phyloP scores from a whole-genome alignment of 169 alveolate genomes.

The Miamiensis avidus region DNA sequence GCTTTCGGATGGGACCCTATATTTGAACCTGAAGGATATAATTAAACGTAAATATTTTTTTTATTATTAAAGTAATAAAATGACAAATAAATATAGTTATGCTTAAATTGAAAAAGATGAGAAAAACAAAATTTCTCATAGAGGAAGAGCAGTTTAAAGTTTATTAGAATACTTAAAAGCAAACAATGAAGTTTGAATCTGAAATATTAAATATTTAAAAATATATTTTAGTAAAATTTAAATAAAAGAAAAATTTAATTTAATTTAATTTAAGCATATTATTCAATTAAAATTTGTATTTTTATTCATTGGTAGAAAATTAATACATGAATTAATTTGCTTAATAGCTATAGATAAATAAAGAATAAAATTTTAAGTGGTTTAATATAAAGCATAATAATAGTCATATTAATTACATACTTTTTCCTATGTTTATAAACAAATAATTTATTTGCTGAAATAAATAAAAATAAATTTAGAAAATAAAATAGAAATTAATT shows the following conservation, averaged over 20 bases:
- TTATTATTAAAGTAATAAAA: neutral
- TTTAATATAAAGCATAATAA: too few relatives aligned
- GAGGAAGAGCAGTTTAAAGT: slow-evolving; percentile 80
- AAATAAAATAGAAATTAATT: too few relatives aligned
- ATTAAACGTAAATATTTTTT: slow-evolving; percentile 50
- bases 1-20: slow-evolving; percentile 89
- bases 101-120: slow-evolving; percentile 85
- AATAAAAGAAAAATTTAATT: too few relatives aligned
- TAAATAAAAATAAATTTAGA: too few relatives aligned
- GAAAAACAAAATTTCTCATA: slow-evolving; percentile 87
- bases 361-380: too few relatives aligned
- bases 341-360: too few relatives aligned
- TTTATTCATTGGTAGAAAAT: neutral
- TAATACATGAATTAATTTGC: neutral
- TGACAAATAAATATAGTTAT: slow-evolving; percentile 31
- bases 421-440: too few relatives aligned
- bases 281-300: too few relatives aligned
- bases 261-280: too few relatives aligned
- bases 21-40: slow-evolving; percentile 83
- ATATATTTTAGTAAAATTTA: neutral
- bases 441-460: too few relatives aligned
- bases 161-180: slow-evolving; percentile 60
- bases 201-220: neutral
- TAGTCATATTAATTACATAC: too few relatives aligned
- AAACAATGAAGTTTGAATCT: slow-evolving; percentile 23